phyloP scores from a whole-genome alignment of 2,329 filamentous ascomycete species.

The Pseudocercospora fijiensis region DNA sequence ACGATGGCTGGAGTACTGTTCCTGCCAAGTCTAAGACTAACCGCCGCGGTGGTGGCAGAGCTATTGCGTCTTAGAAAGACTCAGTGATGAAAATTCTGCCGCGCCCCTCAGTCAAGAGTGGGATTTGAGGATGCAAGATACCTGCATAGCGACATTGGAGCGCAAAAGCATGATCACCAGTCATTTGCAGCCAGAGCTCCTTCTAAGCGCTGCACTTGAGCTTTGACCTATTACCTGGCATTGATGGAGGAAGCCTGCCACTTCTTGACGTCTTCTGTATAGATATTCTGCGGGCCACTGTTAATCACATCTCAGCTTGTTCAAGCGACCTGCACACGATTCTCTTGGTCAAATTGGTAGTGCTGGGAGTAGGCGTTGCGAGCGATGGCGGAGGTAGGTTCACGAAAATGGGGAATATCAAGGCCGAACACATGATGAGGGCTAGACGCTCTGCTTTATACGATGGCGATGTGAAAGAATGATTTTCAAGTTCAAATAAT shows the following conservation, averaged over 20 bases:
- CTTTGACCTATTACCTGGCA: background rate
- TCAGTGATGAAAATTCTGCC: constrained; percentile 1
- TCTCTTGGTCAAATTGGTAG: constrained; percentile 3
- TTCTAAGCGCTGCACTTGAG: background rate
- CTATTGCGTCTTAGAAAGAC: constrained; percentile 48
- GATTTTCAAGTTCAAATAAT: background rate
- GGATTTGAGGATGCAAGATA: background rate
- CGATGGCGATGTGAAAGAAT: constrained; percentile 3
- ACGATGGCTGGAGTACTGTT: constrained; percentile 57
- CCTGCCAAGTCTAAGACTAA: constrained; percentile 49
- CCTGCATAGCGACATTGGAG: constrained; percentile 4
- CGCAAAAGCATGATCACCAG: constrained; percentile 1
- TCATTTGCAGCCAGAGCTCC: background rate
- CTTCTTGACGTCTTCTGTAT: constrained; percentile 4
- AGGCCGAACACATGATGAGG: background rate
- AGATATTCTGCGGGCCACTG: constrained; percentile 6
- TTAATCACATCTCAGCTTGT: constrained; percentile 9
- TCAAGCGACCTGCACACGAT: constrained; percentile 4
- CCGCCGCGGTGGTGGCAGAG: constrained; percentile 45
- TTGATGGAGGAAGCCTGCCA: background rate
- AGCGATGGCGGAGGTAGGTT: background rate
- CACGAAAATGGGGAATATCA: background rate
- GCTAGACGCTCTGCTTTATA: background rate
- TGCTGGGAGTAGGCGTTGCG: background rate
- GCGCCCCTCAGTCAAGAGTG: constrained; percentile 1